Base-by-base conservation (phyloP, 108 stramenopile species). In the Pinguiococcus pyrenoidosus region DNA sequence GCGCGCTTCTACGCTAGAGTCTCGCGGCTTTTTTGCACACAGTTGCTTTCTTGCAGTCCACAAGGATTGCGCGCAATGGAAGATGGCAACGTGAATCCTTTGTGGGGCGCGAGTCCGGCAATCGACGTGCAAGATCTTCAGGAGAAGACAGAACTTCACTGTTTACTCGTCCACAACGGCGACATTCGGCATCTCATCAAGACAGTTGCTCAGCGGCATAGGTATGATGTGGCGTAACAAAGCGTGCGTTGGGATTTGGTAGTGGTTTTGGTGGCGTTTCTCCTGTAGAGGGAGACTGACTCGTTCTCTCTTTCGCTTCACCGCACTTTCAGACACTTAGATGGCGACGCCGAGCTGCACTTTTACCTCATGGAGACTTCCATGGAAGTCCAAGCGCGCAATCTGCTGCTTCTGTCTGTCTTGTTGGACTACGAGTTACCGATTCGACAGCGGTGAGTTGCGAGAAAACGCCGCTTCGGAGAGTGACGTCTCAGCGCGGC, bases 401-500 rank as follows among this genome's bases (percentile, higher is more conserved):
- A 77, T 40, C 30, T 81, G 0, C 45, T 79, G 0, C 64, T 79
- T 16, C 37, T 81, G 17, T 25, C 37, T 9, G 43, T 71, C 27
- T 42, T 69, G 1, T 45, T 42, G 5, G 80, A 82, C 48, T 73
- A 66, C 68, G 51, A 57, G 36, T 28, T 76, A 21, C 80, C 80
- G 1, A 41, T 79, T 14, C 53, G 67, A n/a, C 74, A 74, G 54
- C 64, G 76, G 2, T n/a, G n/a, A n/a, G n/a, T n/a, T n/a, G n/a
- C n/a, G n/a, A n/a, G n/a, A n/a, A n/a, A n/a, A n/a, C n/a, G n/a
- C n/a, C n/a, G n/a, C n/a, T n/a, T n/a, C n/a, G n/a, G n/a, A n/a
- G n/a, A n/a, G n/a, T n/a, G n/a, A n/a, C n/a, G n/a, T n/a, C n/a
- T n/a, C n/a, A n/a, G n/a, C n/a, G n/a, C n/a, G n/a, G n/a, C n/a